Conservation (phyloP, 2,329 filamentous ascomycete species). For the Metarhizium sp. region DNA sequence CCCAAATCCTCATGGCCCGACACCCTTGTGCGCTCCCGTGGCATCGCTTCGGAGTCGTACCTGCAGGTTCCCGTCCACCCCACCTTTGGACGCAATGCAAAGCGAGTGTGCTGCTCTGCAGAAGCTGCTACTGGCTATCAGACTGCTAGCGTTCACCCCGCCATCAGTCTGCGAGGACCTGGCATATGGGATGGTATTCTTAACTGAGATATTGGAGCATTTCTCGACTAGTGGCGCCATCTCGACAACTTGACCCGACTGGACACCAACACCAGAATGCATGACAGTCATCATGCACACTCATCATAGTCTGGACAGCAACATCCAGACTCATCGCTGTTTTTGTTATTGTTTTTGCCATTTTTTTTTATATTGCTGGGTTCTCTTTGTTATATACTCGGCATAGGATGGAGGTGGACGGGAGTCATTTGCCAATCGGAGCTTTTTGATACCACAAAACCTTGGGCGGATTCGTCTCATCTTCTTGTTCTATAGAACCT, state of each 20-base stretch:
- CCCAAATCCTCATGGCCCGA: constrained; percentile 24
- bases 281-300: background rate
- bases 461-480: constrained; percentile 16
- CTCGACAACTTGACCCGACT: background rate
- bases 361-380: constrained; percentile 5
- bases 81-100: constrained; percentile 41
- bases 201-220: constrained; percentile 26
- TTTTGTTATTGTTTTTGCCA: background rate
- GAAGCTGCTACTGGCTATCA: constrained; percentile 43
- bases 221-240: background rate
- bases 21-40: constrained; percentile 26
- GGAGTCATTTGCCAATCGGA: constrained; percentile 18
- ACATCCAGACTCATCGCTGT: constrained; percentile 2
- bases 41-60: constrained; percentile 14
- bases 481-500: constrained; percentile 21
- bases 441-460: constrained; percentile 18
- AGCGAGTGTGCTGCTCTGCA: constrained; percentile 57
- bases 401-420: constrained; percentile 15
- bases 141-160: constrained; percentile 37
- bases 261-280: constrained; percentile 4
- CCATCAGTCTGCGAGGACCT: constrained; percentile 42
- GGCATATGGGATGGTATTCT: constrained; percentile 61
- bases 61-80: constrained; percentile 30
- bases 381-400: constrained; percentile 17
- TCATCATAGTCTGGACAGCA: constrained; percentile 2